A percentile compares a stretch with the other conserved stretches of the same genome.
These are phyloP conservation scores for Papilionanthe hybrid DNA, from an alignment of 116 monocot genomes.

Conservation along the genomic window DNA sequence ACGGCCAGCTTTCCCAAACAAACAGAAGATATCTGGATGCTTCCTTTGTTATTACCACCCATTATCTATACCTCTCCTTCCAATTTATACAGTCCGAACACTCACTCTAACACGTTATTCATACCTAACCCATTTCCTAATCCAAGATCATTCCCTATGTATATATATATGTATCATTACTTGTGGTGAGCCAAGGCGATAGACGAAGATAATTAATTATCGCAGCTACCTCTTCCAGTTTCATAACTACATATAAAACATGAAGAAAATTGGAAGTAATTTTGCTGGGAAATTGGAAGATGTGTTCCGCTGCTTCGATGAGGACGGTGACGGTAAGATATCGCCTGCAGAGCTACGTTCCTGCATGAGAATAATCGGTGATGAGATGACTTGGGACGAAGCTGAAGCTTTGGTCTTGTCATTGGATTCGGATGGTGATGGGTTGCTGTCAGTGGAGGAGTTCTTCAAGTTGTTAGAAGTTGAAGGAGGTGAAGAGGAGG, in stretches of 20 bases:
- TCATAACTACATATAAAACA: neutral
- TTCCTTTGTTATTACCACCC: too few relatives aligned
- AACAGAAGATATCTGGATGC: too few relatives aligned
- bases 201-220: too few relatives aligned
- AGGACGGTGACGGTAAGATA: conserved; percentile 9
- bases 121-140: too few relatives aligned
- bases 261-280: neutral
- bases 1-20: too few relatives aligned
- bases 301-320: conserved; percentile 3
- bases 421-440: conserved; percentile 6
- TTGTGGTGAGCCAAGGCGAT: too few relatives aligned
- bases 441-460: conserved; percentile 4
- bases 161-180: too few relatives aligned
- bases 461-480: neutral
- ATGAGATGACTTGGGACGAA: conserved; percentile 3
- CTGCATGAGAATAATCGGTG: neutral
- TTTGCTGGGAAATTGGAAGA: neutral
- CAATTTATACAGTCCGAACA: too few relatives aligned
- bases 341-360: neutral
- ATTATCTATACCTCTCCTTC: too few relatives aligned
- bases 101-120: too few relatives aligned
- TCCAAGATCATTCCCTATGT: too few relatives aligned
- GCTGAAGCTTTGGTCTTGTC: neutral
- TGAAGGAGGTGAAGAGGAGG: conserved; percentile 5
- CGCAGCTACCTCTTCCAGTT: too few relatives aligned